Conservation (phyloP, 1,139 yeast species). For the Taiozyma sp. region DNA sequence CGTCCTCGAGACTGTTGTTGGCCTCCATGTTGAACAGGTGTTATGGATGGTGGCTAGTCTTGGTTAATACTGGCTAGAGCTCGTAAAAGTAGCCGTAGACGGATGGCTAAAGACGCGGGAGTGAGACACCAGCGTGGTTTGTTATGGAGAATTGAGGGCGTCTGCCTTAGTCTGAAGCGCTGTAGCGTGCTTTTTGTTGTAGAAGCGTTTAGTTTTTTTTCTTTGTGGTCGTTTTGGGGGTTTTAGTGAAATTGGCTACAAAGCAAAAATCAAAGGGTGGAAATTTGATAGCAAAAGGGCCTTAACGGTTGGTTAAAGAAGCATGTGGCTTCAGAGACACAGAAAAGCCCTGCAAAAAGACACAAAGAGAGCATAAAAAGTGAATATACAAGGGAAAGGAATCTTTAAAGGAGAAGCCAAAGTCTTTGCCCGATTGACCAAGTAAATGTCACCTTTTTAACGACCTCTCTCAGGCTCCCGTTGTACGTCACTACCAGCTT, state of each 20-base stretch:
- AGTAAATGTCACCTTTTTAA: background rate
- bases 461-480: background rate
- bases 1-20: constrained; percentile 13
- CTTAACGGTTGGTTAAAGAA: background rate
- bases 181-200: background rate
- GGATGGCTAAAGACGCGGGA: background rate
- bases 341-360: background rate
- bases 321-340: background rate
- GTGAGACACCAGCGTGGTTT: background rate
- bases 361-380: too few species aligned
- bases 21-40: constrained; percentile 3
- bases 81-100: background rate
- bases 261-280: background rate
- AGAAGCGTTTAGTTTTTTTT: background rate
- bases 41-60: background rate
- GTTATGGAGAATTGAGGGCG: background rate
- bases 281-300: background rate
- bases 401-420: too few species aligned
- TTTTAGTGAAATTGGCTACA: background rate
- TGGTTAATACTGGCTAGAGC: background rate
- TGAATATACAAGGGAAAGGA: too few species aligned
- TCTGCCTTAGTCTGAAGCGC: background rate
- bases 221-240: background rate
- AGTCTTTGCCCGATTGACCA: background rate
- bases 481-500: background rate